Conservation (phyloP, 768 basidiomycete species). For the Pleurotus platypus region DNA sequence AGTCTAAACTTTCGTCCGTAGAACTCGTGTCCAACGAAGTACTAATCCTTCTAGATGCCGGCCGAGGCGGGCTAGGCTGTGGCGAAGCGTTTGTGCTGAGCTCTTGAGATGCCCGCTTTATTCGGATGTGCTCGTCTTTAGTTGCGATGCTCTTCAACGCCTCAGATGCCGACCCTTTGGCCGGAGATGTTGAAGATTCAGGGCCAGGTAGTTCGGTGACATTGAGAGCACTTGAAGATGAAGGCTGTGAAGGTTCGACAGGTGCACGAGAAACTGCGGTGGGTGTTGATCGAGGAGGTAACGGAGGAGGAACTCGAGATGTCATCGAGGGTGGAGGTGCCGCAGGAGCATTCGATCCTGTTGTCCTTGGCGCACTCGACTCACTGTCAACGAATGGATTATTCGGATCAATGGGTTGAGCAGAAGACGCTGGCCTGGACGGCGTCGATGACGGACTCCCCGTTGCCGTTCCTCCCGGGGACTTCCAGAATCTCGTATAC, state of each 20-base stretch:
- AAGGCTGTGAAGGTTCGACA: constrained; percentile 20
- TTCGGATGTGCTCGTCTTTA: constrained; percentile 34
- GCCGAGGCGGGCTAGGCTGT: constrained; percentile 11
- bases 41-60: constrained; percentile 9
- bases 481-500: constrained; percentile 70
- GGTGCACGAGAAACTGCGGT: constrained; percentile 21
- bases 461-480: constrained; percentile 23
- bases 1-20: background rate
- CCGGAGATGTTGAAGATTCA: constrained; percentile 9
- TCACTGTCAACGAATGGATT: constrained; percentile 18
- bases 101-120: constrained; percentile 22
- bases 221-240: background rate
- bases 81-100: constrained; percentile 1
- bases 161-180: constrained; percentile 37
- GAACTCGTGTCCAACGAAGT: background rate
- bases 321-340: constrained; percentile 21
- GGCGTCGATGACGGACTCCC: background rate
- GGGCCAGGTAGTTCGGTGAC: background rate
- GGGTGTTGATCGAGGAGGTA: constrained; percentile 39
- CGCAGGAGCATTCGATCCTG: constrained; percentile 9
- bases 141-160: constrained; percentile 55
- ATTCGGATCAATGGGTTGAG: constrained; percentile 13
- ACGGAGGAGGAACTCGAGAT: constrained; percentile 27
- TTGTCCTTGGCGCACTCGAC: constrained; percentile 23
- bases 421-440: background rate